Base-by-base conservation (phyloP, 176 grass and related monocot genomes). In the Carex myosuroides region DNA sequence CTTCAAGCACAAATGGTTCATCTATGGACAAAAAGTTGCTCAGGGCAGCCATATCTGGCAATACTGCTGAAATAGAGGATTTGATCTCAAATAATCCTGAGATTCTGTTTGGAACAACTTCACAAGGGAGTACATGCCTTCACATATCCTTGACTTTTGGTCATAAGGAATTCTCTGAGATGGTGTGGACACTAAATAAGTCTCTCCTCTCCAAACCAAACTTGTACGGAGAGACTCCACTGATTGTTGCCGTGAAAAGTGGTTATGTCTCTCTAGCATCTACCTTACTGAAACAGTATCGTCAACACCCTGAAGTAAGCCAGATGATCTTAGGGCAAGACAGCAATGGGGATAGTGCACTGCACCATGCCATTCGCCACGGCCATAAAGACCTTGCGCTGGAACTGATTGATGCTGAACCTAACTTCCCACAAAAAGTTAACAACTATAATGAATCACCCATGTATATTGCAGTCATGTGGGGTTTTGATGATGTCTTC, bases 281-380 rank as follows among this genome's bases (percentile, higher is more conserved):
- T 13, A 20, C 7, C 35, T 42, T 70, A 6, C 35, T 70, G 33
- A 1, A 3, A 44, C 17, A n/a, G 1, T 75, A 61, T 29, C 0
- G 2, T 4, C 0, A 8, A 12, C 3, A 1, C 0, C n/a, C 0
- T 0, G 0, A 17, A 0, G 1, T 81, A 20, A 16, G 42, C 0
- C 6, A 39, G 1, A 24, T 35, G 13, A 79, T 89, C 1, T 21
- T 77, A 26, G 16, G 59, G 1, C 6, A 37, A 14, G 84, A 86
- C n/a, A 50, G 1, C 8, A 6, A 22, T 29, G 69, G 70, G 64
- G 65, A 35, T 9, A 90, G 56, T 0, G 84, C 32, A 6, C 33
- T 90, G 6, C 66, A 70, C 66, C 66, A 70, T 70, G 33, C 66
- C 6, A 70, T 70, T 70, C 66, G 66, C 66, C 13, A 13, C 0